Evolutionary conservation across 2,329 filamentous ascomycete species (phyloP).

Genomic region (Fusarium sp.): DNA sequence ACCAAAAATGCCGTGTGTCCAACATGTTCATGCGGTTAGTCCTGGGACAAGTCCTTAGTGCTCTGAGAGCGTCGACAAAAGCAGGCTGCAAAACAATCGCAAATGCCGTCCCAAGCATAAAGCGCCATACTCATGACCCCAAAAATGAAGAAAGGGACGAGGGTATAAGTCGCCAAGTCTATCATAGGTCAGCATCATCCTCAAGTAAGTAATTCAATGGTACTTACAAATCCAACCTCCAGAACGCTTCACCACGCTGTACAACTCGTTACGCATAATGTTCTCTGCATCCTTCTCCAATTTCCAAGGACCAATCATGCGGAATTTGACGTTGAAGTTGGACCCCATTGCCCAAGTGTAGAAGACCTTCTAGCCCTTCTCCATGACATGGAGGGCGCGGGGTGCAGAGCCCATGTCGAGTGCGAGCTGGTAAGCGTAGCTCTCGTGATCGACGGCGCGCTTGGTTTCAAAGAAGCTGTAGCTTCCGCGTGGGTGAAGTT

Average conservation of each 20-base stretch:
- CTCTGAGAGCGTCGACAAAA: constrained; percentile 1
- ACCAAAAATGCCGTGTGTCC: not conserved
- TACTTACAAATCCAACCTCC: constrained; percentile 56
- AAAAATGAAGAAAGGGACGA: constrained; percentile 55
- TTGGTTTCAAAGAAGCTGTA: constrained; percentile 54
- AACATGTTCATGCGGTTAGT: not conserved
- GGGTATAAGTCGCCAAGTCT: constrained; percentile 55
- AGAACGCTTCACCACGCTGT: constrained; percentile 53
- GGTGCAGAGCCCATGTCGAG: constrained; percentile 62
- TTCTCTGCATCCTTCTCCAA: constrained; percentile 52
- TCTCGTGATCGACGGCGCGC: constrained; percentile 63
- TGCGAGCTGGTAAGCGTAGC: constrained; percentile 64
- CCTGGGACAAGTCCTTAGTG: not conserved
- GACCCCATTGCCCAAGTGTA: constrained; percentile 63
- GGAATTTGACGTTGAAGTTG: constrained; percentile 65
- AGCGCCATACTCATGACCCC: constrained; percentile 51
- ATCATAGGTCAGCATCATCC: constrained; percentile 21
- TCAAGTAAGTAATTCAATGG: accelerated
- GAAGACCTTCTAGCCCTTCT: constrained; percentile 55
- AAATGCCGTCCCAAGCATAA: constrained; percentile 40
- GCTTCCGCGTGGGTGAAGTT: constrained; percentile 52
- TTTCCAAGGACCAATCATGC: constrained; percentile 60
- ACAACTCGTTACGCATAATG: constrained; percentile 60
- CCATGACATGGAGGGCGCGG: constrained; percentile 52
- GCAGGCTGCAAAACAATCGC: constrained; percentile 14